These are phyloP conservation scores for Exophiala aquamarina DNA, from an alignment of 2,329 filamentous ascomycete genomes.

Conservation along the genomic window DNA sequence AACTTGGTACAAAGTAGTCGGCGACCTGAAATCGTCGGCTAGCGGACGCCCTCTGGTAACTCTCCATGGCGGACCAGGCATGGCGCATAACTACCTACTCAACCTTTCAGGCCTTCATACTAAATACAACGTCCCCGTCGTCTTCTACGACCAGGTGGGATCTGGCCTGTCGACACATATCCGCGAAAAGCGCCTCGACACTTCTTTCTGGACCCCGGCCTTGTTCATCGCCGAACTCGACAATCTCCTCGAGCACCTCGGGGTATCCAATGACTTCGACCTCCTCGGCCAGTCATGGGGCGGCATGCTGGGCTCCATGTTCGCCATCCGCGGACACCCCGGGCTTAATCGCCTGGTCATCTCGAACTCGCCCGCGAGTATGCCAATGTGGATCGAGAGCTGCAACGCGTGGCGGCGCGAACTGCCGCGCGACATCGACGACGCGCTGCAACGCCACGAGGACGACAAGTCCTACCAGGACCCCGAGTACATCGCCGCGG, in stretches of 20 bases:
- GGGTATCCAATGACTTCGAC: conserved; percentile 41
- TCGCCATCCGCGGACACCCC: conserved; percentile 37
- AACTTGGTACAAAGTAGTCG: conserved; percentile 43
- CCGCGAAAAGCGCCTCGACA: conserved; percentile 45
- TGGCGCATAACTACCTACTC: conserved; percentile 45
- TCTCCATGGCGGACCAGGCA: conserved; percentile 51
- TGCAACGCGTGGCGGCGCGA: conserved; percentile 28
- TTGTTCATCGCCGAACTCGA: conserved; percentile 53
- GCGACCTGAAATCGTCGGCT: conserved; percentile 31
- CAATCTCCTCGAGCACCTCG: conserved; percentile 46
- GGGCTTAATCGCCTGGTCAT: conserved; percentile 43
- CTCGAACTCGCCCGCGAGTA: conserved; percentile 31
- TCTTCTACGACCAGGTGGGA: conserved; percentile 58
- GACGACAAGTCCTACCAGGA: conserved; percentile 24
- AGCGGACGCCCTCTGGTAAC: conserved; percentile 35
- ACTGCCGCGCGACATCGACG: conserved; percentile 24
- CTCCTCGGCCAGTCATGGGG: conserved; percentile 55
- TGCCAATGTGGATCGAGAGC: conserved; percentile 27
- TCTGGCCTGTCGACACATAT: conserved; percentile 52
- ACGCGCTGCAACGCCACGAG: conserved; percentile 21
- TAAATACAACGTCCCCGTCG: conserved; percentile 42
- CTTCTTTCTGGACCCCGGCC: conserved; percentile 48
- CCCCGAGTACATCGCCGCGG: conserved; percentile 31
- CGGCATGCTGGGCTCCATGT: conserved; percentile 50
- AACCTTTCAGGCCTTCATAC: conserved; percentile 40